Conservation (phyloP, 1,284 basidiomycete species). For the Cryptococcus wingfieldii region DNA sequence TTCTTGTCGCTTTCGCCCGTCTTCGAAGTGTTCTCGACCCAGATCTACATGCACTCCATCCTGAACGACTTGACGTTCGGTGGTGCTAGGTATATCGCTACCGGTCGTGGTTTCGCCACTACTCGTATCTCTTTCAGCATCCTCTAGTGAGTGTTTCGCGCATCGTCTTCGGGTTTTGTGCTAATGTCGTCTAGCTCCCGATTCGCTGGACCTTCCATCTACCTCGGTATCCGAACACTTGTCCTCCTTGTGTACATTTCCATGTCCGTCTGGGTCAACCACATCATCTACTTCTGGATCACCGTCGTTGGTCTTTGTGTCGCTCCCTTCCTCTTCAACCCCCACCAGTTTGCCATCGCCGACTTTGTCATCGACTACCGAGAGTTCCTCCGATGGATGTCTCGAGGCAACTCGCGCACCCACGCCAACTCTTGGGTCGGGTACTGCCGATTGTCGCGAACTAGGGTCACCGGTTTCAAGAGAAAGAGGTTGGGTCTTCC, state of each 20-base stretch:
- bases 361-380: conserved; percentile 96
- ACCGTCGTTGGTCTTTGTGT: conserved; percentile 81
- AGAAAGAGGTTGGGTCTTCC: conserved; percentile 90
- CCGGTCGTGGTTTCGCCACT: conserved; percentile 95
- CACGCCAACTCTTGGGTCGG: conserved; percentile 97
- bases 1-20: conserved; percentile 88
- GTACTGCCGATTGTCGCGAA: conserved; percentile 88
- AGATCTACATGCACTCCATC: conserved; percentile 94
- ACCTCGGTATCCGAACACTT: conserved; percentile 85
- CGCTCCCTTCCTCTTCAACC: conserved; percentile 94
- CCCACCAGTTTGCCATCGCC: conserved; percentile 89
- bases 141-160: conserved; percentile 55
- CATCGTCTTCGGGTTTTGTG: neutral
- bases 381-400: conserved; percentile 97
- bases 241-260: conserved; percentile 88
- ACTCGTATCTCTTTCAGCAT: conserved; percentile 88
- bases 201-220: conserved; percentile 93
- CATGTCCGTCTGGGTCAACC: conserved; percentile 79
- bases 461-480: conserved; percentile 96
- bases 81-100: conserved; percentile 95
- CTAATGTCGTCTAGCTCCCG: conserved; percentile 57
- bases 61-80: conserved; percentile 91
- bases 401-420: conserved; percentile 88
- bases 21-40: conserved; percentile 93
- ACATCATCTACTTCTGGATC: conserved; percentile 93